These are phyloP conservation scores for Streptanthus diversifolius DNA, from an alignment of 345 rosid species.

Conservation along the genomic window DNA sequence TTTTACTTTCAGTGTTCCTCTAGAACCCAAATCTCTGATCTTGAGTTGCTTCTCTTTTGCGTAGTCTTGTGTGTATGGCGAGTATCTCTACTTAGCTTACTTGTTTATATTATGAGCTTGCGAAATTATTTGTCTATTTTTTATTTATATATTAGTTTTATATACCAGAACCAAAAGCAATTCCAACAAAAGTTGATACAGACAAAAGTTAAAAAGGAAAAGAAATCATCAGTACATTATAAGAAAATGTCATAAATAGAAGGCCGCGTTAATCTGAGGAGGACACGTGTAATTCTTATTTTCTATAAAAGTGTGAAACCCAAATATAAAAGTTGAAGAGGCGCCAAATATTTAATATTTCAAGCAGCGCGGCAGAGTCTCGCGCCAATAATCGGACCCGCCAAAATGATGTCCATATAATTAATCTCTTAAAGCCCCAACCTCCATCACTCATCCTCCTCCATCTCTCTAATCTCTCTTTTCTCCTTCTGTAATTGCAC, in stretches of 20 bases:
- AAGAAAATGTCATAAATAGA: background rate
- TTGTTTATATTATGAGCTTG: background rate
- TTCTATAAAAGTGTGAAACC: background rate
- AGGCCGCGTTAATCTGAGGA: no score
- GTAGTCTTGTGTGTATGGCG: background rate
- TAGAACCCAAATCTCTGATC: background rate
- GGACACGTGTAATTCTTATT: no score
- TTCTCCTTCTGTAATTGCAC: background rate
- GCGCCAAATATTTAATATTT: conserved; percentile 21
- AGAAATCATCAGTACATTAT: background rate
- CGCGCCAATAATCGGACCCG: conserved; percentile 22
- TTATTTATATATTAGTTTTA: background rate
- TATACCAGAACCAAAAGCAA: background rate
- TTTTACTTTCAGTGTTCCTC: background rate
- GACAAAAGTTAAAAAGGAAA: background rate
- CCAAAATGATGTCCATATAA: conserved; percentile 26
- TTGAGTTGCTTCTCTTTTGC: background rate
- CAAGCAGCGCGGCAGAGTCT: conserved; percentile 28
- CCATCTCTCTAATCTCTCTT: background rate
- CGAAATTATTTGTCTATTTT: background rate
- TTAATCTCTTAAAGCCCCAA: background rate
- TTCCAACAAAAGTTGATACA: background rate
- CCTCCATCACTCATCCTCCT: background rate
- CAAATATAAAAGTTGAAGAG: conserved; percentile 14
- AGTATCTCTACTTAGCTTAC: background rate